phyloP scores from a whole-genome alignment of 345 rosid species.

The Syzygium grande region DNA sequence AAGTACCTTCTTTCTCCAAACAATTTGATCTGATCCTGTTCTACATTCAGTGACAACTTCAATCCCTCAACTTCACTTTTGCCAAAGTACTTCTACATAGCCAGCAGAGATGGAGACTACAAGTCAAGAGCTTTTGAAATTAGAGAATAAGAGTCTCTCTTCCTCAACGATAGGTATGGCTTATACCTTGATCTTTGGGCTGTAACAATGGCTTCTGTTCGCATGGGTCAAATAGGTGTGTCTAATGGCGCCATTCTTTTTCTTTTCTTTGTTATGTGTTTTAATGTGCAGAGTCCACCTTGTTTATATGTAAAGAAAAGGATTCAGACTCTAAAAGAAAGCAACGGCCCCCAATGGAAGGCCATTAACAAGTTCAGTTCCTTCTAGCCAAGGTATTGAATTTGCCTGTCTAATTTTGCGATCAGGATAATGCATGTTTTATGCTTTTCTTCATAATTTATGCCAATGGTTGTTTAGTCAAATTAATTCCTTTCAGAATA shows the following conservation, averaged over 20 bases:
- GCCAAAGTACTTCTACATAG: background rate
- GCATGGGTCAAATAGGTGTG: background rate
- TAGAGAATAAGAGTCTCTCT: constrained; percentile 21
- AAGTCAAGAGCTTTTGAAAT: constrained; percentile 37
- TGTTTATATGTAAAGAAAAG: constrained; percentile 25
- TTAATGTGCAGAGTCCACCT: constrained; percentile 28
- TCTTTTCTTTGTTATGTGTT: background rate
- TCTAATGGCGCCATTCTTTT: background rate
- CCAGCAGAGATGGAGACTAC: constrained; percentile 17
- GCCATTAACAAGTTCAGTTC: constrained; percentile 29
- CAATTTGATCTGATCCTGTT: background rate
- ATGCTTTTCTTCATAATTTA: background rate
- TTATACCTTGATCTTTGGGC: background rate
- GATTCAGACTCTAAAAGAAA: constrained; percentile 1
- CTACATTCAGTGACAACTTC: background rate
- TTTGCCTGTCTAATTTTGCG: background rate
- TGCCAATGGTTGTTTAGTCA: background rate
- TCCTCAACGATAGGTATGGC: constrained; percentile 15
- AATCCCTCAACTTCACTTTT: background rate
- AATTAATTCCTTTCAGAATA: background rate
- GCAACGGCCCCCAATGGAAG: constrained; percentile 12
- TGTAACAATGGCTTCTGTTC: background rate
- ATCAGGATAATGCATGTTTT: background rate
- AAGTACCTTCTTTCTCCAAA: background rate
- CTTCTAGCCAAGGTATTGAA: constrained; percentile 51